Evolutionary conservation across 257 asterid species (phyloP).

Genomic region (Coffea canephora): DNA sequence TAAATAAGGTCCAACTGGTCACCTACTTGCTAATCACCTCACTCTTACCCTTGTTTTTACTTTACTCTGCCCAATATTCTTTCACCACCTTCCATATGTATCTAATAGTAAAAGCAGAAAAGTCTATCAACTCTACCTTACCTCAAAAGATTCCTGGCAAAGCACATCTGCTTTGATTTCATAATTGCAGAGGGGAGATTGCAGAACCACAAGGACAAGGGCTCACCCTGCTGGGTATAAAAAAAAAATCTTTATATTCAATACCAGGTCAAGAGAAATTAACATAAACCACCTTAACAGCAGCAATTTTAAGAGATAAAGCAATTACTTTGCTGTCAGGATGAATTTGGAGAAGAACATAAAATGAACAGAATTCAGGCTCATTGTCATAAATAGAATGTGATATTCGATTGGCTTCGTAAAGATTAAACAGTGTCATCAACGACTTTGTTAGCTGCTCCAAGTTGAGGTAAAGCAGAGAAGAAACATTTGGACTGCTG

Average conservation of each 20-base stretch:
- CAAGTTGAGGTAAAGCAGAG: conserved; percentile 66
- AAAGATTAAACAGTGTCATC: conserved; percentile 54
- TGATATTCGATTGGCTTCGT: conserved; percentile 57
- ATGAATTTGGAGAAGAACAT: conserved; percentile 80
- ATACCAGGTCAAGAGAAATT: neutral
- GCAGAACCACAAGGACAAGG: conserved; percentile 76
- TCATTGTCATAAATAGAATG: conserved; percentile 48
- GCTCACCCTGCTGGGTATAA: conserved; percentile 55
- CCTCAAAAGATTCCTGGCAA: conserved; percentile 80
- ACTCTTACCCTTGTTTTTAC: neutral
- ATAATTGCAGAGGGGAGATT: conserved; percentile 49
- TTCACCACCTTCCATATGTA: neutral
- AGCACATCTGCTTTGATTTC: conserved; percentile 70
- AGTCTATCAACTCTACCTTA: conserved; percentile 27
- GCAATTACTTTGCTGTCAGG: conserved; percentile 53
- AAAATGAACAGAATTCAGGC: conserved; percentile 69
- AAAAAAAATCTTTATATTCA: neutral
- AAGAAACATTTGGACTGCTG: conserved; percentile 46
- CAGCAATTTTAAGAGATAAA: conserved; percentile 13
- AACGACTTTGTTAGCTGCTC: conserved; percentile 89
- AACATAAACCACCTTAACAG: conserved; percentile 4
- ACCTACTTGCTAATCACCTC: neutral
- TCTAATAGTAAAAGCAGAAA: neutral
- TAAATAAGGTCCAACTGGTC: conserved; percentile 14
- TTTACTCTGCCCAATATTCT: neutral